Percentiles rank a stretch among this genome's conserved stretches.
Evolutionary conservation across 1,284 basidiomycete genomes (phyloP).

Genomic region (Ustilago xerochloae): DNA sequence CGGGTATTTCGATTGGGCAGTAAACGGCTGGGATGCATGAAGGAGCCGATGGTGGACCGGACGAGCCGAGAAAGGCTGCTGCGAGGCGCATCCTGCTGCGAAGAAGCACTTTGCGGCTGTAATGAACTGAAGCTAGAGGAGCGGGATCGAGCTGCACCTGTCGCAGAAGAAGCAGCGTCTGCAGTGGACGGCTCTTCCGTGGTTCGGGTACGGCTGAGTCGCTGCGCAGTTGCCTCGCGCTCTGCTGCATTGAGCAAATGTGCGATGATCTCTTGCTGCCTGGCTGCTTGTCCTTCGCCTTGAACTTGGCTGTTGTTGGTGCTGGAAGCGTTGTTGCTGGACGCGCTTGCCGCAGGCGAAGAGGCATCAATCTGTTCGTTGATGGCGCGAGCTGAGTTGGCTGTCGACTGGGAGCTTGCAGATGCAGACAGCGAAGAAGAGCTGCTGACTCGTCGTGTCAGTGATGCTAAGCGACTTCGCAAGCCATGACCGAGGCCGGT

Average conservation of each 20-base stretch:
- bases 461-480: constrained; percentile 27
- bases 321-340: background rate
- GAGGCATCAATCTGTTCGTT: background rate
- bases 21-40: constrained; percentile 36
- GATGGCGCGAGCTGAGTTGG: background rate
- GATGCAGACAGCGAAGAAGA: background rate
- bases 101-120: background rate
- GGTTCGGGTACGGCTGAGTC: constrained; percentile 10
- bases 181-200: constrained; percentile 6
- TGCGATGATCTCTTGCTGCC: constrained; percentile 38
- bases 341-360: background rate
- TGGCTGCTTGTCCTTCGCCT: background rate
- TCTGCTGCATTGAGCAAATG: constrained; percentile 32
- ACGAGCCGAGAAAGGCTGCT: constrained; percentile 29
- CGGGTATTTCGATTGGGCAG: constrained; percentile 12
- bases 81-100: constrained; percentile 14
- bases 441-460: constrained; percentile 28
- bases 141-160: background rate
- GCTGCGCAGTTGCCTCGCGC: constrained; percentile 26
- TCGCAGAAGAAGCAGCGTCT: background rate
- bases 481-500: constrained; percentile 32
- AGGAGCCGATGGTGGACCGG: constrained; percentile 25
- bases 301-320: no score
- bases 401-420: background rate
- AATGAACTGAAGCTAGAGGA: constrained; percentile 8